Conservation (phyloP, 805 yeast genomes). For the Nakazawaea wyomingensis region DNA sequence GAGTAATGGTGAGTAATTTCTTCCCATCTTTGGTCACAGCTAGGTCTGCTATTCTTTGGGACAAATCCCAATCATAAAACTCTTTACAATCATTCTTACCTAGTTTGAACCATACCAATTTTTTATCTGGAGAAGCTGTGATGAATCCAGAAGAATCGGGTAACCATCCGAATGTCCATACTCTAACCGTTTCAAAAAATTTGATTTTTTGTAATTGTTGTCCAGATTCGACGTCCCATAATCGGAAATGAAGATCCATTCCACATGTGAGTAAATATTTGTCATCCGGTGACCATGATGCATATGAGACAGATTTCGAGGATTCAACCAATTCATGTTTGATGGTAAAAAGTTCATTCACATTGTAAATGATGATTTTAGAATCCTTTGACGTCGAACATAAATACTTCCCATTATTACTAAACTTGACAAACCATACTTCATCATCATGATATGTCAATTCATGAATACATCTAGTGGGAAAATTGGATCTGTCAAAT, state of each 20-base stretch:
- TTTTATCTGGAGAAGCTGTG: slow-evolving; percentile 75
- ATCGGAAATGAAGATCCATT: slow-evolving; percentile 60
- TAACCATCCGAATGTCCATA: slow-evolving; percentile 67
- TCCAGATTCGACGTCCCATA: slow-evolving; percentile 57
- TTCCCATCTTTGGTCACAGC: slow-evolving; percentile 62
- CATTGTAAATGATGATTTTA: slow-evolving; percentile 60
- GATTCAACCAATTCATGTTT: slow-evolving; percentile 38
- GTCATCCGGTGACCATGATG: slow-evolving; percentile 76
- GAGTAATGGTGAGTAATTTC: slow-evolving; percentile 57
- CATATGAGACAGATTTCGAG: slow-evolving; percentile 52
- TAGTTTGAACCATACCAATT: slow-evolving; percentile 42
- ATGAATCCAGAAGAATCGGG: slow-evolving; percentile 52
- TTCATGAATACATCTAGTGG: slow-evolving; percentile 40
- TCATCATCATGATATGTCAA: slow-evolving; percentile 59
- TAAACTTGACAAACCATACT: slow-evolving; percentile 79
- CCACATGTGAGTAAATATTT: slow-evolving; percentile 63
- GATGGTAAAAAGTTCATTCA: slow-evolving; percentile 37
- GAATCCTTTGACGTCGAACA: slow-evolving; percentile 77
- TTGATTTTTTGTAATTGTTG: slow-evolving; percentile 17
- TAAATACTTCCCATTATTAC: slow-evolving; percentile 68
- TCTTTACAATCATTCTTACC: slow-evolving; percentile 25
- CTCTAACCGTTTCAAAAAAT: slow-evolving; percentile 22
- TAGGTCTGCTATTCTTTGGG: slow-evolving; percentile 59
- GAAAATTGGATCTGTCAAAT: slow-evolving; percentile 29
- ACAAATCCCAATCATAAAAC: slow-evolving; percentile 26